Evolutionary conservation across 2,329 filamentous ascomycete genomes (phyloP), one percentile per base, ranked within the genome.

Genomic region (Pseudocercospora macadamiae): DNA sequence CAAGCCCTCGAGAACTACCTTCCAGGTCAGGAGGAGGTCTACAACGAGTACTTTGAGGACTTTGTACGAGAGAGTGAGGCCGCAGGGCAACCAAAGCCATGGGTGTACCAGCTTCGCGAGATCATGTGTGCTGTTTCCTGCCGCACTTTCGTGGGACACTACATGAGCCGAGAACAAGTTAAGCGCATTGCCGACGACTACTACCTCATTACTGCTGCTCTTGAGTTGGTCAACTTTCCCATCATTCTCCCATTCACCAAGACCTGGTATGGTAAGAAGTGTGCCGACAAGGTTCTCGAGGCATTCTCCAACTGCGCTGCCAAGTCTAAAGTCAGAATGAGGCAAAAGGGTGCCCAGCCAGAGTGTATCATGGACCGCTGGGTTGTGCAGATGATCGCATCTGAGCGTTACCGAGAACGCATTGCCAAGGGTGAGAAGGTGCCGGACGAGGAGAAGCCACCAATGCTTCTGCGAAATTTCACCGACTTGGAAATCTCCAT

Each of bases 201-300:
- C 80, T 97, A 96, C 78, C 85, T 93, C 65, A 96, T 97, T 73
- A 97, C 95, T 12, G 93, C 90, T 58, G 95, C 95, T 19, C 85
- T 97, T 67, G 95, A 99, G 77, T 85, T 97, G 47, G 95, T 99
- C 82, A 97, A 97, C 82, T 96, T 97, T 81, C 93, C 95, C 60
- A 89, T 97, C 77, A 97, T 97, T 73, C 78, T 97, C 37, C 93
- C 93, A 36, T 97, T 86, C 82, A 97, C 93, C 73, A 93, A 92
- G 81, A 92, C 92, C 4, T 97, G 92, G 92, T 96, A 96, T 72
- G 95, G 93, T 69, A 96, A 97, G 84, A 96, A 93, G 80, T 91
- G 92, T 26, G 88, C 93, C 59, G 91, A 96, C 71, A 91, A 96
- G 87, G 91, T 96, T 30, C 82, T 97, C 65, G 84, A 83, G 49